Evolutionary conservation across 176 grass and related monocot genomes (phyloP).

Genomic region (Carex pumila): DNA sequence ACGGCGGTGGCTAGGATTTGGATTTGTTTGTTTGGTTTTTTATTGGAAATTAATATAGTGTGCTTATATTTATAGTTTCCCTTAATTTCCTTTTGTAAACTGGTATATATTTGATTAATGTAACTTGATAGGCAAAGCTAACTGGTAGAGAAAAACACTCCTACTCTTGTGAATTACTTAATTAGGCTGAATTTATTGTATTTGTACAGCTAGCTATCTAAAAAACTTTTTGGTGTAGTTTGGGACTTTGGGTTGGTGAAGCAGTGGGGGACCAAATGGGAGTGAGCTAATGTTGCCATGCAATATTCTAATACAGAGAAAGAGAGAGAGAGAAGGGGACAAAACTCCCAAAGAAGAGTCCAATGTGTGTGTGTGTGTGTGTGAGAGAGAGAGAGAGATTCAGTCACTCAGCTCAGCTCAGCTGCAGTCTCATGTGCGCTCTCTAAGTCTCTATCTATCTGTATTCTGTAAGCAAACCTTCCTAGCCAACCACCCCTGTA

Average conservation of each 20-base stretch:
- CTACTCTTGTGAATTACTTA: background rate
- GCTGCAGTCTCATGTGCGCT: conserved; percentile 24
- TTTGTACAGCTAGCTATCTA: too few species aligned
- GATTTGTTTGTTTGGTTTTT: too few species aligned
- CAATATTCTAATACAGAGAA: background rate
- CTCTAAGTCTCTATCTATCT: background rate
- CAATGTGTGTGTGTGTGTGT: background rate
- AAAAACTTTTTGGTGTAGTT: background rate
- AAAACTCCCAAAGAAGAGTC: background rate
- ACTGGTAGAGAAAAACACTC: background rate
- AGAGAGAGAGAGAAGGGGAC: background rate
- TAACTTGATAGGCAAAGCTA: too few species aligned
- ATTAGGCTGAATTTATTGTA: background rate
- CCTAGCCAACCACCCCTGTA: conserved; percentile 24
- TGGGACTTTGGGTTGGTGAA: background rate
- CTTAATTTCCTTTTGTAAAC: too few species aligned
- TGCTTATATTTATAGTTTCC: too few species aligned
- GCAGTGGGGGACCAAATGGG: background rate
- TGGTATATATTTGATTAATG: too few species aligned
- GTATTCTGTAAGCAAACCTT: conserved; percentile 25
- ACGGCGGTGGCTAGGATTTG: too few species aligned
- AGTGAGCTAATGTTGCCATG: background rate
- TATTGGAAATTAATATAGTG: too few species aligned
- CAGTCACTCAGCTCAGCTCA: background rate
- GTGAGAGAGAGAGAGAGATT: conserved; percentile 41